phyloP scores from a whole-genome alignment of 768 basidiomycete species.

The Leccinum incarnatum region DNA sequence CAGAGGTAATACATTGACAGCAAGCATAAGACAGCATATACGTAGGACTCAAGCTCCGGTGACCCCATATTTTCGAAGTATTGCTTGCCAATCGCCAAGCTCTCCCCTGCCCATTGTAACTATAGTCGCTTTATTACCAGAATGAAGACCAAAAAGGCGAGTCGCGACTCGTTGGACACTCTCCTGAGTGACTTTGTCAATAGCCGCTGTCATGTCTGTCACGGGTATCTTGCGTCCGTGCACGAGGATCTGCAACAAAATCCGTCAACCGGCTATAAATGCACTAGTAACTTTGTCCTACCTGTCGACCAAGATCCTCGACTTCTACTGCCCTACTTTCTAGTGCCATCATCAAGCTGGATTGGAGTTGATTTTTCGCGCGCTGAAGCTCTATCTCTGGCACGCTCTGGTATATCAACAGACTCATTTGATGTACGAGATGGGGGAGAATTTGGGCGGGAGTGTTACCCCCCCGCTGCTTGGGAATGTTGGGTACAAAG shows the following conservation, averaged over 20 bases:
- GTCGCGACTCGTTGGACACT: constrained; percentile 75
- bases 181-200: constrained; percentile 70
- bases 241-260: constrained; percentile 61
- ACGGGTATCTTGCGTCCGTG: constrained; percentile 83
- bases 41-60: constrained; percentile 27
- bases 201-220: constrained; percentile 87
- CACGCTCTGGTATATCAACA: constrained; percentile 69
- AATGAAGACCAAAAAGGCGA: constrained; percentile 67
- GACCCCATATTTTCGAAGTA: constrained; percentile 70
- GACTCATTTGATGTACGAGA: constrained; percentile 82
- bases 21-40: neutral
- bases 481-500: constrained; percentile 65
- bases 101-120: constrained; percentile 84
- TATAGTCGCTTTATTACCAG: constrained; percentile 67
- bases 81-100: constrained; percentile 60
- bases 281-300: constrained; percentile 24
- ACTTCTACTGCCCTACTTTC: constrained; percentile 85
- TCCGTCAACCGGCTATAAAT: neutral
- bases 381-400: constrained; percentile 70
- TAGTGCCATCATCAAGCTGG: constrained; percentile 89
- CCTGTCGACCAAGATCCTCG: constrained; percentile 90
- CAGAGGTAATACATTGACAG: neutral
- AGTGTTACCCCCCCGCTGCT: constrained; percentile 56
- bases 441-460: constrained; percentile 75
- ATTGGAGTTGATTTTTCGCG: constrained; percentile 95